phyloP scores from a whole-genome alignment of 441 rosid species.

The Brassica hybrid region DNA sequence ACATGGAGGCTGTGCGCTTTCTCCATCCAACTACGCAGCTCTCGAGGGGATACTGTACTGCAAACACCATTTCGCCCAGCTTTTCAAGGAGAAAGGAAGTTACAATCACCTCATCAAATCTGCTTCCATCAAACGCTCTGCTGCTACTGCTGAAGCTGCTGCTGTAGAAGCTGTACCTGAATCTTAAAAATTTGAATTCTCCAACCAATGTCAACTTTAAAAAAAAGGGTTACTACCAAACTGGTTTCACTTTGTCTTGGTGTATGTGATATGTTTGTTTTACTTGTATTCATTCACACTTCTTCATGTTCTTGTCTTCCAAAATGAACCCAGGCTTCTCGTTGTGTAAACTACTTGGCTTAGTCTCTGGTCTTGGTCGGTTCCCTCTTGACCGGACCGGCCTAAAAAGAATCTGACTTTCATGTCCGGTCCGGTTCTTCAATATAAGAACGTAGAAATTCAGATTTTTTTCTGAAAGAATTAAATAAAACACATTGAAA shows the following conservation, averaged over 20 bases:
- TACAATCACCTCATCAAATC: slow-evolving; percentile 88
- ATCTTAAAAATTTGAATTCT: slow-evolving; percentile 43
- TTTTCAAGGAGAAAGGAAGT: slow-evolving; percentile 96
- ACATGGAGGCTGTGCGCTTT: slow-evolving; percentile 87
- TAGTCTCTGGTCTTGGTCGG: too few species aligned
- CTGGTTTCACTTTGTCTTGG: slow-evolving; percentile 36
- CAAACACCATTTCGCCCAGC: slow-evolving; percentile 95
- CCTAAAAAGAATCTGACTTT: not conserved
- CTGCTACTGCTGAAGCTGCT: slow-evolving; percentile 54
- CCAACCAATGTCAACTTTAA: not conserved
- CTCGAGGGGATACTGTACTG: slow-evolving; percentile 92
- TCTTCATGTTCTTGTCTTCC: not conserved
- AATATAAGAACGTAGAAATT: not conserved
- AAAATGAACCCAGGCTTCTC: too few species aligned
- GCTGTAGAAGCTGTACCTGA: slow-evolving; percentile 49
- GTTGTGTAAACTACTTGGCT: not conserved
- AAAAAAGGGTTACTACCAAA: slow-evolving; percentile 1
- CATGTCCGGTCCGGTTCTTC: slow-evolving; percentile 10
- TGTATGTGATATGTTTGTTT: slow-evolving; percentile 24
- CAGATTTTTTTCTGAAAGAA: not conserved
- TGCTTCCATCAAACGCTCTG: slow-evolving; percentile 75
- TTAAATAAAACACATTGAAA: not conserved
- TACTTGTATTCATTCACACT: slow-evolving; percentile 8
- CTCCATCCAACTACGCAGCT: slow-evolving; percentile 97
- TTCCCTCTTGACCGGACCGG: too few species aligned